These are phyloP conservation scores for Zychaea mexicana DNA, from an alignment of 371 early-diverging fungal species.

Conservation along the genomic window DNA sequence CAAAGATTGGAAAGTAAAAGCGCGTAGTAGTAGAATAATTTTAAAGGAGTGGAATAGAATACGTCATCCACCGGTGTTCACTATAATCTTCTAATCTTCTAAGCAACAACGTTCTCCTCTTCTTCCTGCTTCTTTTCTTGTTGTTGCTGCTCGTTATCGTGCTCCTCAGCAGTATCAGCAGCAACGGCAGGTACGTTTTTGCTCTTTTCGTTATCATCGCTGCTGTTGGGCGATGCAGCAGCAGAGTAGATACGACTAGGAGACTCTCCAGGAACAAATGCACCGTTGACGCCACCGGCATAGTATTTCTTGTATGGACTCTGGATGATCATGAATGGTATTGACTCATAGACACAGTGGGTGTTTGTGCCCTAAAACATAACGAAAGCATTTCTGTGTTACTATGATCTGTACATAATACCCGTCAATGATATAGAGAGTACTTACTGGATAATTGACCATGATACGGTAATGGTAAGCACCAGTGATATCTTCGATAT, in stretches of 20 bases:
- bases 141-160: too few relatives aligned
- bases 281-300: constrained; percentile 14
- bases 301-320: constrained; percentile 17
- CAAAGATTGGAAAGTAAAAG: too few relatives aligned
- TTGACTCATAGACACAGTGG: constrained; percentile 31
- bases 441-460: constrained; percentile 23
- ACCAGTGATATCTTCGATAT: constrained; percentile 20
- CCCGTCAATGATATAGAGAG: not conserved
- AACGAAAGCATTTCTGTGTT: too few relatives aligned
- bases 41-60: too few relatives aligned
- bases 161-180: not conserved
- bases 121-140: too few relatives aligned
- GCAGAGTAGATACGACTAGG: not conserved
- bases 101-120: too few relatives aligned
- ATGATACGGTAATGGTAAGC: constrained; percentile 32
- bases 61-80: too few relatives aligned
- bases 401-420: too few relatives aligned
- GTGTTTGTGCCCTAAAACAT: constrained; percentile 18
- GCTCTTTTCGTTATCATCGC: not conserved
- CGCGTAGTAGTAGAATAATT: too few relatives aligned
- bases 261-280: not conserved
- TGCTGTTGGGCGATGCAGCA: not conserved
- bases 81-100: too few relatives aligned
- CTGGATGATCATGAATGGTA: constrained; percentile 31
- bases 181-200: not conserved